Base-by-base conservation (phyloP, 371 early-diverging fungal species). In the Syncephalastrum monosporum region DNA sequence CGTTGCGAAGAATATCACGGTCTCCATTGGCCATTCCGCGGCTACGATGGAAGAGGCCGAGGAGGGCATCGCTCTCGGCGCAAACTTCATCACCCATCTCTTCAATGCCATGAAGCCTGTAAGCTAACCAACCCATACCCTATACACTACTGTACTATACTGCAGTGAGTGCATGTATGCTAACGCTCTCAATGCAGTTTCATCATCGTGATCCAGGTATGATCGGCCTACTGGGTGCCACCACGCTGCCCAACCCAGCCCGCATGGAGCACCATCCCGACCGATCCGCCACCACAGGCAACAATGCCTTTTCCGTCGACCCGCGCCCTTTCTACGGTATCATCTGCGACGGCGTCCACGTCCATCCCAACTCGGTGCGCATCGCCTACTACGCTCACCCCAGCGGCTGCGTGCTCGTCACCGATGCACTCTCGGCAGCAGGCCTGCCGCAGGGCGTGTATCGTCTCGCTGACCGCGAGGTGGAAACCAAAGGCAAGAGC, bases 121-220 rank as follows among this genome's bases (percentile, higher is more conserved):
- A 67, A 57, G 59, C 56, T 2, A 33, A 10, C 38, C 2, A n/a
- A 16, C 41, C 45, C 0, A 54, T 21, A 46, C 3, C 13, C 17
- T n/a, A 41, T 14, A 25, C 7, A 13, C 12, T 7, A n/a, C n/a
- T n/a, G n/a, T n/a, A n/a, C n/a, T n/a, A n/a, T 10, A 25, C 0
- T 8, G 23, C 0, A 3, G 14, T 0, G 27, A 14, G 16, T 3
- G 16, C 17, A 8, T 23, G 24, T 56, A 42, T 45, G n/a, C 15
- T 13, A 16, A 46, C 19, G 13, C 21, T 45, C 10, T 5, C 12
- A 7, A 16, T 17, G 19, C 58, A 84, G 66, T 91, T 91, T 67
- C 90, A 91, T 75, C 91, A 91, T 67, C 89, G 91, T 59, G 90
- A 91, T 64, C 91, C 91, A 21, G 91, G 91, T 47, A 75, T 90